Evolutionary conservation across 768 basidiomycete genomes (phyloP).

Genomic region (Udeniomyces megalosporus): DNA sequence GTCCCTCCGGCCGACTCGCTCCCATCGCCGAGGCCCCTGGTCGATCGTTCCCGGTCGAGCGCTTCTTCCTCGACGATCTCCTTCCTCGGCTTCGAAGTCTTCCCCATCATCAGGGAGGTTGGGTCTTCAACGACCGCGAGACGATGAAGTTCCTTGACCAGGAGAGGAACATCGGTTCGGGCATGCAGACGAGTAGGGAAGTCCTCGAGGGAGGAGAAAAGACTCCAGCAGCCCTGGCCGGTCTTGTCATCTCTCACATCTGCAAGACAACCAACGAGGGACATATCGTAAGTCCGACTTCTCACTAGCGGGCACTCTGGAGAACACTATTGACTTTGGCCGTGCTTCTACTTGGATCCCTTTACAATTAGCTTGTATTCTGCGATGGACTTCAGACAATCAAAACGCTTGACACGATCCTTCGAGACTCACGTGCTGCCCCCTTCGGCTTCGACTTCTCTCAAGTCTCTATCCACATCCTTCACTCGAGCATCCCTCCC

Average conservation of each 20-base stretch:
- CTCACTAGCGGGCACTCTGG: no score
- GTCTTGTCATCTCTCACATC: conserved; percentile 63
- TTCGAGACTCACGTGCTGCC: conserved; percentile 39
- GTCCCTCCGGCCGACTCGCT: conserved; percentile 39
- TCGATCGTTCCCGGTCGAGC: conserved; percentile 72
- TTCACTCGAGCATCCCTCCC: conserved; percentile 80
- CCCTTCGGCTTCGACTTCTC: conserved; percentile 43
- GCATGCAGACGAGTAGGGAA: conserved; percentile 1
- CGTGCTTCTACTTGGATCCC: background rate
- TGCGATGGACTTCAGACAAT: conserved; percentile 92
- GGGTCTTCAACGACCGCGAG: conserved; percentile 55
- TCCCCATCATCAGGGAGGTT: conserved; percentile 29
- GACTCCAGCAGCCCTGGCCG: conserved; percentile 63
- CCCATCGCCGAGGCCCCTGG: conserved; percentile 71
- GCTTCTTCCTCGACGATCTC: conserved; percentile 66
- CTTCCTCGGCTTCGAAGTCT: conserved; percentile 31
- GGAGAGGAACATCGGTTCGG: conserved; percentile 35
- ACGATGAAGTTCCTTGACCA: conserved; percentile 55
- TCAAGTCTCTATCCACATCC: conserved; percentile 54
- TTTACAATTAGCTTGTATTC: conserved; percentile 17
- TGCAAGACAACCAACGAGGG: conserved; percentile 58
- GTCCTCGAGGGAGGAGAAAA: conserved; percentile 37
- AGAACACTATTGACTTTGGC: no score
- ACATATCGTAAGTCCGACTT: conserved; percentile 38
- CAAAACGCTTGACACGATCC: conserved; percentile 45